Conservation (phyloP, 306 rosid species). For the Luffa aegyptiaca region DNA sequence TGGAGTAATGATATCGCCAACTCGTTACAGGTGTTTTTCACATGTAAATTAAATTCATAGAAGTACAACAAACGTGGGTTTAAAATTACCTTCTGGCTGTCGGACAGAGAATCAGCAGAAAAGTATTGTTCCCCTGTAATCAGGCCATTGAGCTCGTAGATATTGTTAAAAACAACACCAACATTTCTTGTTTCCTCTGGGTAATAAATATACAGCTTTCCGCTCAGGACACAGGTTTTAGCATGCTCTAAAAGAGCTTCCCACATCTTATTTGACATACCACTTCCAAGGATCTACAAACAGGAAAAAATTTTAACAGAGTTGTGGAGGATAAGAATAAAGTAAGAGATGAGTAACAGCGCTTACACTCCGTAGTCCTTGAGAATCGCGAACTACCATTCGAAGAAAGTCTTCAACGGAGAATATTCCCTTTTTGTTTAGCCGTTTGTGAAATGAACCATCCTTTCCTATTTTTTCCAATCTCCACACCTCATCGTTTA, state of each 20-base stretch:
- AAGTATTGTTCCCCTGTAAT: conserved; percentile 66
- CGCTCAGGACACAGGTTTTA: conserved; percentile 82
- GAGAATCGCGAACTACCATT: conserved; percentile 72
- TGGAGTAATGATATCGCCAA: neutral
- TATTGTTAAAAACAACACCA: conserved; percentile 82
- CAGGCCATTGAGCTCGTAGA: conserved; percentile 85
- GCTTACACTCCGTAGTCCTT: conserved; percentile 72
- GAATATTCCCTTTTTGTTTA: conserved; percentile 38
- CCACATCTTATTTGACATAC: conserved; percentile 99
- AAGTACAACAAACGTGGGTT: neutral
- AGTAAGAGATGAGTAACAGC: conserved; percentile 10
- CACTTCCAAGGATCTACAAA: conserved; percentile 94
- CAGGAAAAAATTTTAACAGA: conserved; percentile 1
- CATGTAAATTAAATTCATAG: neutral
- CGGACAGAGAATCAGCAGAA: conserved; percentile 83
- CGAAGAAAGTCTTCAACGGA: conserved; percentile 80
- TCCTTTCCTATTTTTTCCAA: conserved; percentile 98
- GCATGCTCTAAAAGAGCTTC: conserved; percentile 96
- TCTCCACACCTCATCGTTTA: conserved; percentile 93
- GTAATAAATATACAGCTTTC: conserved; percentile 83
- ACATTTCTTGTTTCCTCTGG: conserved; percentile 81
- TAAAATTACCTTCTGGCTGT: conserved; percentile 64
- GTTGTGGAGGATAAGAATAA: conserved; percentile 6
- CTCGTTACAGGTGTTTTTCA: neutral
- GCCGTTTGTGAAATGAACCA: conserved; percentile 95